phyloP scores from a whole-genome alignment of 208 protist species.

The Ichthyophonus hoferi region DNA sequence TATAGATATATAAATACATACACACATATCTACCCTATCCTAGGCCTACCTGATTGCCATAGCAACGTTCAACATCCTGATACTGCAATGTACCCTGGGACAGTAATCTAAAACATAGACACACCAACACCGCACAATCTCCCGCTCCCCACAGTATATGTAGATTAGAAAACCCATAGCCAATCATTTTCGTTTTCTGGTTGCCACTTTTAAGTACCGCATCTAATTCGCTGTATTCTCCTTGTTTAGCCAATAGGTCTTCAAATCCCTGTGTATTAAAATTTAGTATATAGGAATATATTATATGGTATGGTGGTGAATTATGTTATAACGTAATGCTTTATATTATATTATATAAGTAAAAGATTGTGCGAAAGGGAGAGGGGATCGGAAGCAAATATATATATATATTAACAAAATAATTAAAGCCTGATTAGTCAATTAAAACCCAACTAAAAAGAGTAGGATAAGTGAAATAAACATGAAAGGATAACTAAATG shows the following conservation, averaged over 20 bases:
- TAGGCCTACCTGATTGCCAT: constrained; percentile 5
- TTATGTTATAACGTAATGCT: background rate
- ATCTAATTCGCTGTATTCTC: background rate
- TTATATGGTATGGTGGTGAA: background rate
- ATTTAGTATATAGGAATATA: background rate
- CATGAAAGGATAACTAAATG: no score
- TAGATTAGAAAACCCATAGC: constrained; percentile 5
- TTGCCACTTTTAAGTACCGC: background rate
- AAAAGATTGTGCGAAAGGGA: background rate
- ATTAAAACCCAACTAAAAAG: no score
- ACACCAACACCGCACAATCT: constrained; percentile 23
- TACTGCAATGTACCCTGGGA: background rate
- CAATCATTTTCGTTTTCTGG: background rate
- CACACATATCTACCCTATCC: background rate
- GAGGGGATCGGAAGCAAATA: background rate
- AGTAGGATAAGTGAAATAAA: no score
- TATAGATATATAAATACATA: constrained; percentile 1
- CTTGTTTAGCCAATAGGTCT: background rate
- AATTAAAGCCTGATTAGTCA: background rate
- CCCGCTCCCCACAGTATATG: constrained; percentile 14
- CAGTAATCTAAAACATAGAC: constrained; percentile 11
- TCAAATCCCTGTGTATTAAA: background rate
- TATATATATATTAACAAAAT: background rate
- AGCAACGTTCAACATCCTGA: background rate
- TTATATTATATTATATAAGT: background rate